Evolutionary conservation across 345 rosid genomes (phyloP), one percentile per base, ranked within the genome.

Genomic region (Corchorus olitorius): DNA sequence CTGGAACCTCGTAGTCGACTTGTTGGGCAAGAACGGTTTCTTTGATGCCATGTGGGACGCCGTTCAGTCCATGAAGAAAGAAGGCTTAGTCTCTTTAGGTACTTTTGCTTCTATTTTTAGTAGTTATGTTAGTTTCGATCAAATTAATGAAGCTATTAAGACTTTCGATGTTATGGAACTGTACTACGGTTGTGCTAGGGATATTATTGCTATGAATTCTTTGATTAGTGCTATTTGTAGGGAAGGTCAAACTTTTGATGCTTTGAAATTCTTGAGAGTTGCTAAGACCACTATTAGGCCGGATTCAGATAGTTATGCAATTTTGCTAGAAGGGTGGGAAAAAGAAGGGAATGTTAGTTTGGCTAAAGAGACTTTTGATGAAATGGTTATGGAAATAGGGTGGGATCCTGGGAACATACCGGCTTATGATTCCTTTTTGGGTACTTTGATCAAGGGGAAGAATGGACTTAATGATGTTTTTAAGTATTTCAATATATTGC

Each of bases 21-120:
- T 90, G 60, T 72, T 90, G 63, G 92, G 92, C 9, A 90, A 88
- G 84, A 87, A 88, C 62, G 76, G 17, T 5, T 77, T 84, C 56
- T 90, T 90, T 69, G 89, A 88, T n/a, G 85, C 89, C 2, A 90
- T 90, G 94, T 90, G 92, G 94, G 92, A 86, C 59, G 90, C 94
- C 6, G 70, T 88, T 20, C 84, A 81, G 81, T 88, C 94, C 13
- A 90, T 88, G 92, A 81, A 64, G 35, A 75, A 45, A 37, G 81
- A 67, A 59, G 79, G 81, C 55, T 64, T 88, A 78, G 83, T 90
- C 27, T 90, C 92, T 33, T 78, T 87, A 48, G 90, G 92, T 11
- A 88, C 92, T 17, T 88, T 90, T 72, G 92, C 90, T 61, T 90
- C 94, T 4, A 82, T 90, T 35, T 90, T 90, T 61, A 77, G 90